Base-by-base conservation (phyloP, 495 filamentous ascomycete species). In the Astrothelium subdiscretum region DNA sequence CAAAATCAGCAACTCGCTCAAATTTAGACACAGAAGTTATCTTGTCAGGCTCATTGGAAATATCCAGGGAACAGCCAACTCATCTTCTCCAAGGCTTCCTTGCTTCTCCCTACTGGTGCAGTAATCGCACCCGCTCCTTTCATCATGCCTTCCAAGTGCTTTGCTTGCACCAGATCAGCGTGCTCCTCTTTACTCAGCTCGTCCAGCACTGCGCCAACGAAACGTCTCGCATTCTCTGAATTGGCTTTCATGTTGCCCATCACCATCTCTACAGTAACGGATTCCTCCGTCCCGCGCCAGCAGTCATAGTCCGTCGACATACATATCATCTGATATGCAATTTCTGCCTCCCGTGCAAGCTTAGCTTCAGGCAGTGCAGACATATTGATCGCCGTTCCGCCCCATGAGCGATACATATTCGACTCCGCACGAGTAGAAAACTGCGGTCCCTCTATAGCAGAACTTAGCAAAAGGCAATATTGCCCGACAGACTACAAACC, bases 271-370 rank as follows among this genome's bases (percentile, higher is more conserved):
- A 99, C 94, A 63, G 88, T 91, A 35, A 99, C 94, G 44, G 77
- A 76, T 61, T 83, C 84, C 43, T 79, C 78, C 60, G 75, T 74
- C 10, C 59, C 44, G 71, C 89, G 88, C 94, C 94, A 97, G 82
- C 92, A 96, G 75, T 99, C 95, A 69, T 99, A 99, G 76, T 99
- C 94, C 26, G 94, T 99, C 31, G 88, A 86, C 95, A 99, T 99
- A 80, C 92, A 97, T 67, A 99, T 92, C 83, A 97, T 92, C 77
- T 92, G 90, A 71, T 96, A 97, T 18, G 87, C 88, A 66, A 99
- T 87, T 78, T 99, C 95, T 3, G 95, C 95, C 78, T 99, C 94
- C 32, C 88, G 82, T 31, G 94, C 94, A 13, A 99, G 84, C 79
- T 97, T 97, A 32, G 92, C 87, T 78, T 99, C 94, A 27, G 94